Evolutionary conservation across 495 filamentous ascomycete genomes (phyloP).

Genomic region (Neurospora sp.): DNA sequence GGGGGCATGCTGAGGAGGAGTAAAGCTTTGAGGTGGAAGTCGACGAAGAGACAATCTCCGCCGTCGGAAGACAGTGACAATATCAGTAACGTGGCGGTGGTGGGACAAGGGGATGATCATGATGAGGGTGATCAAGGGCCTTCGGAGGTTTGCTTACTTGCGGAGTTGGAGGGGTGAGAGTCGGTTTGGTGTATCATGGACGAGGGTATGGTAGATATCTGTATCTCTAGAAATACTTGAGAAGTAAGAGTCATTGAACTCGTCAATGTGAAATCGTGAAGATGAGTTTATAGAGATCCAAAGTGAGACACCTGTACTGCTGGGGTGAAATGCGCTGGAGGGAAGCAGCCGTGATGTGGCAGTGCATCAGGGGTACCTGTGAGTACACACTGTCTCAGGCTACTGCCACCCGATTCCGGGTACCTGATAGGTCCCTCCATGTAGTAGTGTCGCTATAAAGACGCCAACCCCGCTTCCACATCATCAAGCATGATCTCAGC

Average conservation of each 20-base stretch:
- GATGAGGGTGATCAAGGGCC: neutral
- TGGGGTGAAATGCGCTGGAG: neutral
- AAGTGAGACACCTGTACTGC: neutral
- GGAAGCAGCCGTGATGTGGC: neutral
- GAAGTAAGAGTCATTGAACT: neutral
- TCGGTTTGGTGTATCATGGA: neutral
- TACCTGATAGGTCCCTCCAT: neutral
- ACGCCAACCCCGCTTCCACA: neutral
- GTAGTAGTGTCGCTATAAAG: neutral
- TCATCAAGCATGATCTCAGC: neutral
- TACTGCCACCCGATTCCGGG: neutral
- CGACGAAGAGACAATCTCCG: neutral
- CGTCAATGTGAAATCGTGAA: neutral
- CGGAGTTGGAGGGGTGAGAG: constrained; percentile 2
- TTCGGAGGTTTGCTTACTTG: constrained; percentile 3
- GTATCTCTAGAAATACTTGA: neutral
- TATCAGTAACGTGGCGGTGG: neutral
- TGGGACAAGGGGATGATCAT: constrained; percentile 22
- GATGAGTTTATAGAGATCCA: neutral
- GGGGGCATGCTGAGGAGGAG: neutral
- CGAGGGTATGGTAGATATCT: neutral
- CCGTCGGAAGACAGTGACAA: neutral
- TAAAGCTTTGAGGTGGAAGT: neutral
- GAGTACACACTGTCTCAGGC: neutral
- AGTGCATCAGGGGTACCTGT: neutral